phyloP scores from a whole-genome alignment of 441 rosid species.

The Capsella rubella region DNA sequence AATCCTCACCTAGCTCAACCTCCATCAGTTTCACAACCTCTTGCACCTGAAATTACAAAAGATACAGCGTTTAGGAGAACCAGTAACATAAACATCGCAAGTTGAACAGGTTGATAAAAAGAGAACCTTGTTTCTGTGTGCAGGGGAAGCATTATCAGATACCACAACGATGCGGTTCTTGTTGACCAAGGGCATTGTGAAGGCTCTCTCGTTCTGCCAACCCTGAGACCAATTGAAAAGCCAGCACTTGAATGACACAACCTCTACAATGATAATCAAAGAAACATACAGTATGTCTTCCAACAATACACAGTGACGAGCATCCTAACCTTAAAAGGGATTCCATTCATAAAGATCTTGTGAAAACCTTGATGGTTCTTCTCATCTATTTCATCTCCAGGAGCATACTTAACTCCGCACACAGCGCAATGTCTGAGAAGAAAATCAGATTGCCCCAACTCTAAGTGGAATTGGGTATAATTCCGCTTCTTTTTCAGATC shows the following conservation, averaged over 20 bases:
- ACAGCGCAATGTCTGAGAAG: slow-evolving; percentile 62
- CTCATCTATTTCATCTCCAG: slow-evolving; percentile 81
- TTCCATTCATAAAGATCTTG: slow-evolving; percentile 67
- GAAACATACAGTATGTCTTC: background rate
- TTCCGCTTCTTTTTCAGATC: slow-evolving; percentile 72
- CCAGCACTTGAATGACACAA: background rate
- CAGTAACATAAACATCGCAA: slow-evolving; percentile 11
- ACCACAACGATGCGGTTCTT: slow-evolving; percentile 64
- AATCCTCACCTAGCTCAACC: slow-evolving; percentile 73
- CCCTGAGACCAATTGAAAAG: slow-evolving; percentile 51
- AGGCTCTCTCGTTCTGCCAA: slow-evolving; percentile 69
- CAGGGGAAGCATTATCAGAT: slow-evolving; percentile 58
- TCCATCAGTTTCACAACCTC: slow-evolving; percentile 88
- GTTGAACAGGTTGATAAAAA: background rate
- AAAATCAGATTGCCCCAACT: slow-evolving; percentile 91
- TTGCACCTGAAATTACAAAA: slow-evolving; percentile 58
- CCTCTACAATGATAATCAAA: background rate
- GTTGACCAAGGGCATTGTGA: slow-evolving; percentile 45
- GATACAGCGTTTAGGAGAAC: slow-evolving; percentile 19
- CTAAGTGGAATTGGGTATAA: slow-evolving; percentile 82
- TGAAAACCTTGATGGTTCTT: slow-evolving; percentile 69
- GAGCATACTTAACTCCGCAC: slow-evolving; percentile 72
- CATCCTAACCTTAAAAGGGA: slow-evolving; percentile 69
- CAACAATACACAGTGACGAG: background rate
- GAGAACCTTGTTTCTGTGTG: slow-evolving; percentile 72